phyloP scores from a whole-genome alignment of 176 grass and related monocot genomes.

The Triticum urartu region DNA sequence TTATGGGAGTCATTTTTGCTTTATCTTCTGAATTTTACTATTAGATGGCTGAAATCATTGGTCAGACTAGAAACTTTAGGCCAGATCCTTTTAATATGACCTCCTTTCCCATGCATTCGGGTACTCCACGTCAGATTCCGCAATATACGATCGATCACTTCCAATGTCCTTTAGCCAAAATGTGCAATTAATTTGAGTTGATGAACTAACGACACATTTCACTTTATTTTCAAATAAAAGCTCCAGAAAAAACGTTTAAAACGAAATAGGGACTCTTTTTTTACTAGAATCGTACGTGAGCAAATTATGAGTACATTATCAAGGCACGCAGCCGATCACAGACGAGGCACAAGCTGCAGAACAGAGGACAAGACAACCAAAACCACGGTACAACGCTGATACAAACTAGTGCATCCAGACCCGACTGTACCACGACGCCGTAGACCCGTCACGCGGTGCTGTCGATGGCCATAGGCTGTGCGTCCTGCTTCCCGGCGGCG shows the following conservation, averaged over 20 bases:
- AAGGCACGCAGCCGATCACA: not conserved
- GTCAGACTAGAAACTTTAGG: too few relatives aligned
- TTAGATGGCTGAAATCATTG: not conserved
- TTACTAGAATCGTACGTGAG: not conserved
- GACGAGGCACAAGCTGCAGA: not conserved
- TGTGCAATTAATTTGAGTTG: too few relatives aligned
- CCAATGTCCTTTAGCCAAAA: too few relatives aligned
- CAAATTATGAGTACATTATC: not conserved
- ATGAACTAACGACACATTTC: too few relatives aligned
- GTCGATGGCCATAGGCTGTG: conserved; percentile 44
- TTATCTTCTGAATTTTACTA: not conserved
- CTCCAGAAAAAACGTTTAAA: not conserved
- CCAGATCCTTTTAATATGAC: too few relatives aligned
- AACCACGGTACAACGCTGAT: too few relatives aligned
- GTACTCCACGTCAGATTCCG: too few relatives aligned
- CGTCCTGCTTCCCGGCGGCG: conserved; percentile 23
- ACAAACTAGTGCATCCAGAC: not conserved
- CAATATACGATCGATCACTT: too few relatives aligned
- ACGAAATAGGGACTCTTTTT: not conserved
- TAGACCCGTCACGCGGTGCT: conserved; percentile 8
- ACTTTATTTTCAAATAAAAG: too few relatives aligned
- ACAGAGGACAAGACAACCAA: not conserved
- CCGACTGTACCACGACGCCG: not conserved
- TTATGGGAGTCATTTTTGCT: not conserved
- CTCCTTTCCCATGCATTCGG: too few relatives aligned